phyloP scores from a whole-genome alignment of 805 yeast species.

The Scheffersomyces spartinae region DNA sequence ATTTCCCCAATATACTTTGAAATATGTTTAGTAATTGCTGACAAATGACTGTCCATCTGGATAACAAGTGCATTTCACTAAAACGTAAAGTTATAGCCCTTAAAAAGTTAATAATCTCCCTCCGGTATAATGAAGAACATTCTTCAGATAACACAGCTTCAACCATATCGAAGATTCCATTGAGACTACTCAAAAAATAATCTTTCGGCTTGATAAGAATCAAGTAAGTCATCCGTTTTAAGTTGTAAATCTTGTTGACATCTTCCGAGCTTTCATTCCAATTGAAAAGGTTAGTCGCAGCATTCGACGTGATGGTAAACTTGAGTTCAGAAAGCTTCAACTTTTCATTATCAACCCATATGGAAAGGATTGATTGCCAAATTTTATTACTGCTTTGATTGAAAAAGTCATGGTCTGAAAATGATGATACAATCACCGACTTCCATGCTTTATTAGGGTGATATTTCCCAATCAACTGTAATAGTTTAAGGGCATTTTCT shows the following conservation, averaged over 20 bases:
- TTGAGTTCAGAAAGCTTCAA: constrained; percentile 47
- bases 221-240: constrained; percentile 56
- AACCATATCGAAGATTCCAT: constrained; percentile 30
- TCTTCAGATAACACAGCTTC: constrained; percentile 16
- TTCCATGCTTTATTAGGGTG: constrained; percentile 49
- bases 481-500: constrained; percentile 27
- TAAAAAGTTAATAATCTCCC: constrained; percentile 43
- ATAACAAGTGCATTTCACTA: constrained; percentile 49
- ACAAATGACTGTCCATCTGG: constrained; percentile 59
- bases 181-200: constrained; percentile 38
- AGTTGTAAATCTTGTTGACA: constrained; percentile 35
- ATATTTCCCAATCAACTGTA: constrained; percentile 20
- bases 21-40: constrained; percentile 50
- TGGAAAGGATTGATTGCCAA: constrained; percentile 47
- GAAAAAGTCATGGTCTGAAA: constrained; percentile 53
- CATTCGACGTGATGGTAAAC: constrained; percentile 35
- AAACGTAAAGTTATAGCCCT: constrained; percentile 56
- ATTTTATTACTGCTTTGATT: constrained; percentile 12
- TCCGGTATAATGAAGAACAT: constrained; percentile 21
- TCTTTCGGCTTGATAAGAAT: constrained; percentile 53
- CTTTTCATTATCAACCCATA: constrained; percentile 57
- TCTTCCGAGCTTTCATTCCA: constrained; percentile 62
- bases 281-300: constrained; percentile 50
- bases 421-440: constrained; percentile 46
- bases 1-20: constrained; percentile 17